Evolutionary conservation across 2,329 filamentous ascomycete species (phyloP).

Genomic region (Metarhizium rileyi): DNA sequence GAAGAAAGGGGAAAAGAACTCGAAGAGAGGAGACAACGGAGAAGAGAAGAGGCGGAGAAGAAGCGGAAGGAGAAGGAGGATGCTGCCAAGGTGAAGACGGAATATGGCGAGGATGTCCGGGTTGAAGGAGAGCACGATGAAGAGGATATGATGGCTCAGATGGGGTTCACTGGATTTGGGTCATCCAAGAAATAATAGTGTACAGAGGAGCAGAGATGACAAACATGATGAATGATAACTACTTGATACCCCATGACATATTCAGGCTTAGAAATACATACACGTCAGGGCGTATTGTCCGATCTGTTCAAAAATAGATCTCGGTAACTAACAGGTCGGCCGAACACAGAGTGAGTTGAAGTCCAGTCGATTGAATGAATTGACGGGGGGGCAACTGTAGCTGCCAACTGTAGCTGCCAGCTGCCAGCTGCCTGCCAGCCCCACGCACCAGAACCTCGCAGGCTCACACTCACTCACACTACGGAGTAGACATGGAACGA

Average conservation of each 20-base stretch:
- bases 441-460: no score
- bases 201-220: neutral
- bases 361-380: no score
- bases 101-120: conserved; percentile 56
- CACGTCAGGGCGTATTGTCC: no score
- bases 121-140: conserved; percentile 62
- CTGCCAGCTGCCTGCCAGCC: no score
- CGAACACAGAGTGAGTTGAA: no score
- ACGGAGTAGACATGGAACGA: no score
- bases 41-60: conserved; percentile 45
- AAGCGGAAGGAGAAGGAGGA: conserved; percentile 40
- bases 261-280: no score
- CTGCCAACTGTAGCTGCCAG: no score
- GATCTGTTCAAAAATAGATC: no score
- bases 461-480: no score
- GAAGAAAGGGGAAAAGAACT: conserved; percentile 56
- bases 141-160: conserved; percentile 59
- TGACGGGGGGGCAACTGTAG: no score
- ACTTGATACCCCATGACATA: conserved; percentile 3
- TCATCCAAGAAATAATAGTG: conserved; percentile 38
- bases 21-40: conserved; percentile 43
- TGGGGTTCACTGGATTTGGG: conserved; percentile 57
- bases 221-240: neutral
- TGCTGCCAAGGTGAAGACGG: conserved; percentile 44
- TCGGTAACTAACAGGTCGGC: no score